Base-by-base conservation (phyloP, 768 basidiomycete species). In the Hemileccinum rubropunctum region DNA sequence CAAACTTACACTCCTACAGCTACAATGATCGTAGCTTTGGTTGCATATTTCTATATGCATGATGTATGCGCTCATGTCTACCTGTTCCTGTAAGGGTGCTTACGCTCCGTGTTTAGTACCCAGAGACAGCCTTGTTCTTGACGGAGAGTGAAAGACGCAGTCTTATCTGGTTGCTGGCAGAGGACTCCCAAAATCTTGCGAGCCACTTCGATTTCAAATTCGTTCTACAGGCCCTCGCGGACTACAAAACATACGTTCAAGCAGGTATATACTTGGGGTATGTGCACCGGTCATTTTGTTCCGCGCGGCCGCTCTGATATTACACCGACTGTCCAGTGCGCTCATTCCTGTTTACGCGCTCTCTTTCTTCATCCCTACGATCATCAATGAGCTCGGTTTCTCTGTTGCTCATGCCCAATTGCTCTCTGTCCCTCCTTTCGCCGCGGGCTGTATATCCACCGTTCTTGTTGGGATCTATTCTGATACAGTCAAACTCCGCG, bases 221-320 rank as follows among this genome's bases (percentile, higher is more conserved):
- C 15, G 28, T 47, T 32, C 6, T 23, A 32, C 46, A 47, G 11
- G 46, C 46, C 15, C 46, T 47, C 18, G 38, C 38, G 3, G 46
- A 47, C 37, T 47, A 47, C 4, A 47, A 47, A 15, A 39, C 37
- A 12, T 47, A 47, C 20, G 30, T 47, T 32, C 46, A 47, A 39
- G 28, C 37, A 13, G 37, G 46, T 3, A 47, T 47, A 47, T 33
- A 6, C 37, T n/a, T 23, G 1, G 20, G 45, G 45, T 47, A 47
- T n/a, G 45, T 38, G 4, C 6, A 12, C 6, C 9, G 4, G 17
- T 1, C 20, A 21, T 18, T 13, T 6, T 18, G 8, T 32, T 4
- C n/a, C 8, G 13, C 1, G 14, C 1, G 8, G 15, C 28, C 5
- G 11, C 37, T 21, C 30, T 47, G 18, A 39, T 23, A 14, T 21